Evolutionary conservation across 768 basidiomycete species (phyloP), one percentile per base, ranked within the genome.

Genomic region (Amanita subjunquillea): DNA sequence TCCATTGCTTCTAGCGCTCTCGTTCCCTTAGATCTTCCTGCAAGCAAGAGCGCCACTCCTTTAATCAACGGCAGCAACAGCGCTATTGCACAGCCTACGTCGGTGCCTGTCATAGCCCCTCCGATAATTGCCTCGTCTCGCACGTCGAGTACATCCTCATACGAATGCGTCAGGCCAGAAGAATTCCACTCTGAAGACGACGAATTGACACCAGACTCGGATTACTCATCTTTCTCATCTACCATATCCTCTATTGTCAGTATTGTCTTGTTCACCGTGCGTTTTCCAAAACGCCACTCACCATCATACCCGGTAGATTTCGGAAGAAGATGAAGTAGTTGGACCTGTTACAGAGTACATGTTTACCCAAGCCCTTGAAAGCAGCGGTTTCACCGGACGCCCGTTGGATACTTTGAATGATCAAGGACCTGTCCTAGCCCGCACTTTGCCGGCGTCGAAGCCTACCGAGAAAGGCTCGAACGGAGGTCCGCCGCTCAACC

Each of bases 131-230:
- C 36, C 7, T 43, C 43, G 5, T 53, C 51, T 5, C 51, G 51
- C 12, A 25, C 51, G 2, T 44, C 51, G 13, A 53, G 51, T 15
- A 43, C 41, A 22, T 53, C 51, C 1, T 53, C 51, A 9, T 53
- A 53, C n/a, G 51, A 53, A 46, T 53, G 44, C 44, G 34, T 53
- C 43, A 41, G 44, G 15, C 51, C 51, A 13, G 51, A 53, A 46
- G 51, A 53, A n/a, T 53, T 53, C 22, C 51, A 53, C 23, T 53
- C 51, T 10, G 51, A 49, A 22, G 48, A 53, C 25, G 51, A 53
- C n/a, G 51, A 53, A 10, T 25, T 43, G 13, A 45, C 51, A 10
- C 34, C 51, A 23, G 51, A 53, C 23, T 53, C 51, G 5, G 51
- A 53, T 43, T 46, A 36, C 27, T 45, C 51, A 20, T 51, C 50